Evolutionary conservation across 257 asterid species (phyloP).

Genomic region (Nicotiana undulata): DNA sequence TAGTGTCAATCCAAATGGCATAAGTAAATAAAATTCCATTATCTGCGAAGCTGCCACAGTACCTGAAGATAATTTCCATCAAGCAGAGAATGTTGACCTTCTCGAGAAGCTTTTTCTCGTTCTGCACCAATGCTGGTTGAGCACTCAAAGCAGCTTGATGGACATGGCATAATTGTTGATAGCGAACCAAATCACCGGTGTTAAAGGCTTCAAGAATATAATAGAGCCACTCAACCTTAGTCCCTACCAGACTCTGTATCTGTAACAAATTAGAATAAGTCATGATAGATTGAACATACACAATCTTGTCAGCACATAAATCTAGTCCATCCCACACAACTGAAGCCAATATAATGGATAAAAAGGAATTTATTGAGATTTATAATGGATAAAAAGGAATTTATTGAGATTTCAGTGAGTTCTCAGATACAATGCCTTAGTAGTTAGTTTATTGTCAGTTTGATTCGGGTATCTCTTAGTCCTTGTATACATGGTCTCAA

Average conservation of each 20-base stretch:
- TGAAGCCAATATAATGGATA: background rate
- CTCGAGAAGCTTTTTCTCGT: conserved; percentile 86
- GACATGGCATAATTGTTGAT: conserved; percentile 77
- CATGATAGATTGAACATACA: background rate
- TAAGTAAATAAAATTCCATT: background rate
- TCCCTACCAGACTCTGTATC: conserved; percentile 82
- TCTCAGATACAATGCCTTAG: background rate
- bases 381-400: background rate
- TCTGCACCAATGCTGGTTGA: conserved; percentile 87
- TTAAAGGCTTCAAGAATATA: conserved; percentile 87
- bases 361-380: background rate
- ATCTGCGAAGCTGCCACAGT: background rate
- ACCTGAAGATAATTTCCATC: conserved; percentile 98
- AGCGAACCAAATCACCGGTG: conserved; percentile 76
- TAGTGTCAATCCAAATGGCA: background rate
- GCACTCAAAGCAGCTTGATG: conserved; percentile 73
- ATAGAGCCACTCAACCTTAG: conserved; percentile 89
- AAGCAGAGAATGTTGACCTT: conserved; percentile 93
- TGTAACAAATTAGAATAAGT: conserved; percentile 18
- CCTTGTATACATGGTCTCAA: background rate
- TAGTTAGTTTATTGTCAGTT: background rate
- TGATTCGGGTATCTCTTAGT: background rate
- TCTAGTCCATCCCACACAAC: background rate
- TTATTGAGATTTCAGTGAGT: background rate
- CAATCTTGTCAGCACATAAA: background rate